These are phyloP conservation scores for Pseudocercospora fuligena DNA, from an alignment of 2,329 filamentous ascomycete species.

Conservation along the genomic window DNA sequence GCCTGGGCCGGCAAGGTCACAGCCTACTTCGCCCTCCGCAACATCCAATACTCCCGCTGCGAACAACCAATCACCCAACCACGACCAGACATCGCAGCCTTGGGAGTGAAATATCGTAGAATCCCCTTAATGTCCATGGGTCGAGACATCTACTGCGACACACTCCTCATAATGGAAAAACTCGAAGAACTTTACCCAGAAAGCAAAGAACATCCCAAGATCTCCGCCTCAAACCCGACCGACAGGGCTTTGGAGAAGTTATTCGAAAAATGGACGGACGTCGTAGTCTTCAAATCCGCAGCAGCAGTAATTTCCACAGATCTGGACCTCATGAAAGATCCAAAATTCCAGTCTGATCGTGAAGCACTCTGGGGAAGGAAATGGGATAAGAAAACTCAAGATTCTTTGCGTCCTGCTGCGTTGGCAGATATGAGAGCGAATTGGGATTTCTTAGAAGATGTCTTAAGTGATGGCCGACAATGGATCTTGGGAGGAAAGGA, in stretches of 20 bases:
- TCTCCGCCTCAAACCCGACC: constrained; percentile 49
- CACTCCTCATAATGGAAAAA: constrained; percentile 68
- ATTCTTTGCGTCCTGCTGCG: constrained; percentile 18
- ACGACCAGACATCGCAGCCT: constrained; percentile 35
- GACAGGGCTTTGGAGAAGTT: constrained; percentile 62
- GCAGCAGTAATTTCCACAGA: constrained; percentile 62
- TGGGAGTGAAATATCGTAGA: constrained; percentile 70
- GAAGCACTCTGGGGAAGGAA: constrained; percentile 50
- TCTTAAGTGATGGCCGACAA: constrained; percentile 22
- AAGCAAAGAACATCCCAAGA: constrained; percentile 33
- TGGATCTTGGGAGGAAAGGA: constrained; percentile 23
- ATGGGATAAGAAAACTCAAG: constrained; percentile 10
- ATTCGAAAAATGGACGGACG: constrained; percentile 57
- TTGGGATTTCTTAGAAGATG: constrained; percentile 25
- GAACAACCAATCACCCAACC: constrained; percentile 36
- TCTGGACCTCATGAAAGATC: constrained; percentile 60
- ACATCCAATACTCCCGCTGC: constrained; percentile 68
- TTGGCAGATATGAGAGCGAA: constrained; percentile 24
- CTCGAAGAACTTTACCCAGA: constrained; percentile 62
- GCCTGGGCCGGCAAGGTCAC: constrained; percentile 67
- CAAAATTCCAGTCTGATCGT: constrained; percentile 64
- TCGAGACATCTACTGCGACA: constrained; percentile 71
- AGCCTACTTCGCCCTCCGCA: constrained; percentile 71
- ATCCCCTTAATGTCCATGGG: constrained; percentile 72
- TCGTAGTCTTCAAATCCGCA: constrained; percentile 57